Conservation (phyloP, 2,329 filamentous ascomycete species). For the Colletotrichum sp. region DNA sequence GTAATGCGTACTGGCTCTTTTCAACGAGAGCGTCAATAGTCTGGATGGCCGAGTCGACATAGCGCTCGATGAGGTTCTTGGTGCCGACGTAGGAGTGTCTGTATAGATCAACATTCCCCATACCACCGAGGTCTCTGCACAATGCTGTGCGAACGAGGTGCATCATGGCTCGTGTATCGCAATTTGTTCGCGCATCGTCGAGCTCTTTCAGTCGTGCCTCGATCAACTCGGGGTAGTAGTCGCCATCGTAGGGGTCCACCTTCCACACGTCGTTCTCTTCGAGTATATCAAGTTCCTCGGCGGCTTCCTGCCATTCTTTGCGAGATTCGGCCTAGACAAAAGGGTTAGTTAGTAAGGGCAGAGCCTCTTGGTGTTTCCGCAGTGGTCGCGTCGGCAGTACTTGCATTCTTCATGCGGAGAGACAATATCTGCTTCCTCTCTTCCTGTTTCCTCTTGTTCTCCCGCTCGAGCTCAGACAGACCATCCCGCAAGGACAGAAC, state of each 20-base stretch:
- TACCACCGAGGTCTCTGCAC: conserved; percentile 81
- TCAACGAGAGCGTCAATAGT: conserved; percentile 77
- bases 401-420: conserved; percentile 69
- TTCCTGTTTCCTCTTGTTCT: conserved; percentile 51
- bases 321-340: conserved; percentile 67
- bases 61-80: conserved; percentile 84
- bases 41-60: conserved; percentile 79
- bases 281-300: conserved; percentile 76
- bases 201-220: conserved; percentile 73
- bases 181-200: conserved; percentile 73
- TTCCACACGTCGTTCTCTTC: conserved; percentile 89
- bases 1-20: conserved; percentile 50
- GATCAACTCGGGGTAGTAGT: conserved; percentile 76
- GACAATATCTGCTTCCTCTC: conserved; percentile 68
- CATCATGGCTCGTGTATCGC: conserved; percentile 79
- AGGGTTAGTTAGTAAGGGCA: not conserved
- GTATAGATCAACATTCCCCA: conserved; percentile 85
- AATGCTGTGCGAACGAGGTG: conserved; percentile 81
- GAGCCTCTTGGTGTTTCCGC: not conserved
- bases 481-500: conserved; percentile 58
- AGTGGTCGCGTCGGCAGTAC: conserved; percentile 29
- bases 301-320: conserved; percentile 77
- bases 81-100: conserved; percentile 85
- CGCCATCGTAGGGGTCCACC: conserved; percentile 59
- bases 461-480: conserved; percentile 54